Conservation (phyloP, 2,329 filamentous ascomycete genomes). For the Aureobasidium sp. region DNA sequence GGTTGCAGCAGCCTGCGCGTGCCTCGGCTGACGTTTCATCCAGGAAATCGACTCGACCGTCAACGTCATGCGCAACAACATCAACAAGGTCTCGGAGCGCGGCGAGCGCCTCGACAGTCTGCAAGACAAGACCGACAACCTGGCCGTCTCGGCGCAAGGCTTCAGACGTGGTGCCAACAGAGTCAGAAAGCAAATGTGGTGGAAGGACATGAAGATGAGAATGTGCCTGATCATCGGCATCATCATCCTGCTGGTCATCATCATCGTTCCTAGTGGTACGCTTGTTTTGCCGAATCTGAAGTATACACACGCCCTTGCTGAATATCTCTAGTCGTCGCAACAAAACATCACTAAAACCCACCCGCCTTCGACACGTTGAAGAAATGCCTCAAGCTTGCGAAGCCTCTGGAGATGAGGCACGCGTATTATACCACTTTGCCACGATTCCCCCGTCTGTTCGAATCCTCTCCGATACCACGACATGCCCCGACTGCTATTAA, state of each 20-base stretch:
- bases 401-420: not conserved
- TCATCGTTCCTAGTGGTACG: conserved; percentile 88
- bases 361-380: not conserved
- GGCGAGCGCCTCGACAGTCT: conserved; percentile 81
- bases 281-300: conserved; percentile 17
- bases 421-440: conserved; percentile 13
- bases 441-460: conserved; percentile 9
- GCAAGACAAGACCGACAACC: conserved; percentile 88
- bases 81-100: conserved; percentile 92
- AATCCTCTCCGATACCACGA: conserved; percentile 14
- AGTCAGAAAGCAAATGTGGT: conserved; percentile 95
- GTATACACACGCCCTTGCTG: not conserved
- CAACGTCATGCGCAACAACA: conserved; percentile 92
- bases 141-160: conserved; percentile 85
- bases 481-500: conserved; percentile 14
- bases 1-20: not conserved
- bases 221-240: conserved; percentile 91
- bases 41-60: conserved; percentile 98
- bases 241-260: conserved; percentile 84
- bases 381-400: conserved; percentile 4
- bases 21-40: not conserved
- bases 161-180: conserved; percentile 95
- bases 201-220: conserved; percentile 99
- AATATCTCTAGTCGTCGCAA: conserved; percentile 11
- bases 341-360: conserved; percentile 15